These are phyloP conservation scores for Lactarius sanguifluus DNA, from an alignment of 768 basidiomycete species.

Conservation along the genomic window DNA sequence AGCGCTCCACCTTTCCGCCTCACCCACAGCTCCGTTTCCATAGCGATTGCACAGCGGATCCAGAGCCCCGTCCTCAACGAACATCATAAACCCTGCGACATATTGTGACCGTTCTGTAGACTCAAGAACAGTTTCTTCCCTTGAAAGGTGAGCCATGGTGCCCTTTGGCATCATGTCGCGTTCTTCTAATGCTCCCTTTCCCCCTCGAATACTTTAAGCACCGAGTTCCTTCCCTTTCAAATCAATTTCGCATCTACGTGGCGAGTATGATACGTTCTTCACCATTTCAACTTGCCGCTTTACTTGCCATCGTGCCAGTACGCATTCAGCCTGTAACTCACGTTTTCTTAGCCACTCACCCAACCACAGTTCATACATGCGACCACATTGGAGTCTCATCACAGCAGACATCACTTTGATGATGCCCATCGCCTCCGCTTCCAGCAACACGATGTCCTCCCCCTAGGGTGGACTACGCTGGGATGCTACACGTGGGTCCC, in stretches of 20 bases:
- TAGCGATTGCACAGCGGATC: neutral
- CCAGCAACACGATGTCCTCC: slow-evolving; percentile 38
- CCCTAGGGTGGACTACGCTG: slow-evolving; percentile 53
- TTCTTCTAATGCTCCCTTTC: slow-evolving; percentile 4
- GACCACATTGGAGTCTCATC: neutral
- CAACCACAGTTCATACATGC: slow-evolving; percentile 3
- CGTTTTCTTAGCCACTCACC: neutral
- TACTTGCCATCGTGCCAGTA: slow-evolving; percentile 10
- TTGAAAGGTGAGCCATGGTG: slow-evolving; percentile 12
- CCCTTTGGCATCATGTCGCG: neutral
- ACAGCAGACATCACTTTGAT: neutral
- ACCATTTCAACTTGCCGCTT: slow-evolving; percentile 5
- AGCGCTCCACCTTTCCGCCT: slow-evolving; percentile 1
- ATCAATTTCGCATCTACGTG: slow-evolving; percentile 4
- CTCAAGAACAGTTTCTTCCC: slow-evolving; percentile 8
- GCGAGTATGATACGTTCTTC: slow-evolving; percentile 12
- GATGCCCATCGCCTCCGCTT: slow-evolving; percentile 5
- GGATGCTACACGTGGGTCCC: slow-evolving; percentile 61
- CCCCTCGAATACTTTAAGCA: slow-evolving; percentile 2
- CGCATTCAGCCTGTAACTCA: neutral
- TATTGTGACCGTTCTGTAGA: neutral
- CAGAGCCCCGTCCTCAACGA: slow-evolving; percentile 5
- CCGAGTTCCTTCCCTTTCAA: neutral
- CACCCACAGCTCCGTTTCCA: neutral
- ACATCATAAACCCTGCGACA: neutral